Conservation (phyloP, 2,329 filamentous ascomycete genomes). For the Colletotrichum abscissum region DNA sequence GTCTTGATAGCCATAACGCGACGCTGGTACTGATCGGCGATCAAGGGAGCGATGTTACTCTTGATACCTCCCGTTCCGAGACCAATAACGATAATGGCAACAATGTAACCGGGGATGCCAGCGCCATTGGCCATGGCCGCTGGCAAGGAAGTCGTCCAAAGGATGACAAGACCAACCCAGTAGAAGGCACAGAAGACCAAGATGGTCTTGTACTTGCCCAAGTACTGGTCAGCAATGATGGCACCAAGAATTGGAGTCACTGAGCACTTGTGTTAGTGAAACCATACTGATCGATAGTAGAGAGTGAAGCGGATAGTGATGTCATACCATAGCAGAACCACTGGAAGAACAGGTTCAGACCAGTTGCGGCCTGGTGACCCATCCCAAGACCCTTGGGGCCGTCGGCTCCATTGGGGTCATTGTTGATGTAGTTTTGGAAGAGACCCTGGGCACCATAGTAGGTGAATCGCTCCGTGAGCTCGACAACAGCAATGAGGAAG, state of each 20-base stretch:
- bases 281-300: too few relatives aligned
- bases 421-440: conserved; percentile 66
- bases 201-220: conserved; percentile 73
- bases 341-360: conserved; percentile 66
- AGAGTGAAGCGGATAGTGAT: background rate
- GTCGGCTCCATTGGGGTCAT: conserved; percentile 46
- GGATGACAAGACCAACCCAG: conserved; percentile 65
- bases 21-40: conserved; percentile 75
- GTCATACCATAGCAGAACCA: conserved; percentile 56
- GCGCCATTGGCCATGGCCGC: conserved; percentile 48
- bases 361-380: conserved; percentile 65
- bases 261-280: conserved; percentile 19
- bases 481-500: conserved; percentile 67
- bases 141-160: conserved; percentile 62
- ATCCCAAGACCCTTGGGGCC: conserved; percentile 64
- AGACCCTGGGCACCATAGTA: conserved; percentile 66
- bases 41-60: conserved; percentile 68
- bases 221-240: conserved; percentile 67
- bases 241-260: conserved; percentile 60
- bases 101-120: conserved; percentile 62
- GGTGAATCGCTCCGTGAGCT: conserved; percentile 68
- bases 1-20: conserved; percentile 60
- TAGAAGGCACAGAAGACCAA: conserved; percentile 68
- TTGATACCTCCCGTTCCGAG: conserved; percentile 78
- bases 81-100: conserved; percentile 71